phyloP scores from a whole-genome alignment of 305 asterid species.

The Fraxinus xanthoxyloides region DNA sequence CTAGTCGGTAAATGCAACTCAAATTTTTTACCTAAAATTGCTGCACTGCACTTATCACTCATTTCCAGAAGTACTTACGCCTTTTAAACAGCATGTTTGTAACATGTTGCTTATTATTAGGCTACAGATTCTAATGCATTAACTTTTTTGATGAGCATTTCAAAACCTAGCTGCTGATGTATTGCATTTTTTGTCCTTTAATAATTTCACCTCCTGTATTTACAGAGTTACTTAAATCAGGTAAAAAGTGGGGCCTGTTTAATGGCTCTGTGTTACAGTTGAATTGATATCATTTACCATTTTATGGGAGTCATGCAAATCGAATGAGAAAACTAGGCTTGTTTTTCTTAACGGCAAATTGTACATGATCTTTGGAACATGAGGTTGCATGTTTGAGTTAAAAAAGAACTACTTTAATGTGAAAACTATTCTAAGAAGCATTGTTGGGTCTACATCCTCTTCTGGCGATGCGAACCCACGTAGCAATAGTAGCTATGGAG shows the following conservation, averaged over 20 bases:
- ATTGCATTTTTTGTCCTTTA: not conserved
- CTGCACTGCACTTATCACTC: not conserved
- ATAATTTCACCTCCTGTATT: conserved; percentile 1
- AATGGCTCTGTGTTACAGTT: not conserved
- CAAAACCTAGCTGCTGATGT: not conserved
- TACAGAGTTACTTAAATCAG: not conserved
- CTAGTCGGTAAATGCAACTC: not conserved
- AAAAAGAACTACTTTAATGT: not conserved
- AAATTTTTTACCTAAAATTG: not conserved
- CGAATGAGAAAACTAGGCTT: not conserved
- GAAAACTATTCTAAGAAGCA: not conserved
- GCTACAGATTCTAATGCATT: not conserved
- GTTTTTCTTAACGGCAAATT: not conserved
- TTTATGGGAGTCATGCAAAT: not conserved
- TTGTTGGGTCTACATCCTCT: conserved; percentile 1
- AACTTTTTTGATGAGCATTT: not conserved
- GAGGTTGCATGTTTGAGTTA: not conserved
- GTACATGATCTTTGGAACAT: not conserved
- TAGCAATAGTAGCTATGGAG: not conserved
- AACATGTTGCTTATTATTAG: not conserved
- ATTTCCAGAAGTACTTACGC: conserved; percentile 1
- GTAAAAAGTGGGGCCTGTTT: not conserved
- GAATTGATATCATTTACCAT: not conserved
- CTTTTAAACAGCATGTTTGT: not conserved
- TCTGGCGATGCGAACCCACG: not conserved